These are phyloP conservation scores for Neonectria ditissima DNA, from an alignment of 2,329 filamentous ascomycete species.

Conservation along the genomic window DNA sequence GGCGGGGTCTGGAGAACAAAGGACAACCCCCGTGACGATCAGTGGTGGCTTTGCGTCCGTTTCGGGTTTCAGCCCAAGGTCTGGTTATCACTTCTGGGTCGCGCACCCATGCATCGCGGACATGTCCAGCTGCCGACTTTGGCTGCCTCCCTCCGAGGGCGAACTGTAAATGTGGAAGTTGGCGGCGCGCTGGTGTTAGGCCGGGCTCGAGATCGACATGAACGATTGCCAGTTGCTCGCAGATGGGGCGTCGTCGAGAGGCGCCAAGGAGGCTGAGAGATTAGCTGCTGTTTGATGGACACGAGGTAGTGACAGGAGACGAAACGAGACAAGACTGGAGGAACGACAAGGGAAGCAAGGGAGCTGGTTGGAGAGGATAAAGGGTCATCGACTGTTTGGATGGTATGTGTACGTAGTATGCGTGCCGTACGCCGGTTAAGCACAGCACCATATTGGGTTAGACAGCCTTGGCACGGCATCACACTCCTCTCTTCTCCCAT, in stretches of 20 bases:
- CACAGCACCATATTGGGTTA: background rate
- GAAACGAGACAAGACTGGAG: conserved; percentile 5
- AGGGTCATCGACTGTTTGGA: background rate
- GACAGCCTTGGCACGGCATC: background rate
- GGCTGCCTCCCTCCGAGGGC: conserved; percentile 1
- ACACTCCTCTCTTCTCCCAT: background rate
- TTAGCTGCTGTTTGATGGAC: background rate
- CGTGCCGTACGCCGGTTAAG: background rate
- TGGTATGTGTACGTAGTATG: background rate
- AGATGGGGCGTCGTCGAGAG: background rate
- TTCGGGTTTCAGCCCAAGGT: conserved; percentile 10
- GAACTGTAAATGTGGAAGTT: background rate
- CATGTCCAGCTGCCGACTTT: background rate
- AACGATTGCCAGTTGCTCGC: background rate
- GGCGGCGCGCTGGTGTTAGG: conserved; percentile 10
- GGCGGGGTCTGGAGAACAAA: conserved; percentile 13
- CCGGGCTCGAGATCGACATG: conserved; percentile 13
- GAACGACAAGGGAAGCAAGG: background rate
- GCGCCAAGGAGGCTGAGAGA: background rate
- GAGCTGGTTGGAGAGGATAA: background rate
- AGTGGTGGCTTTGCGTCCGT: conserved; percentile 8
- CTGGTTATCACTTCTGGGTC: conserved; percentile 2
- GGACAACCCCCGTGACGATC: conserved; percentile 19
- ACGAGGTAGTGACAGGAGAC: conserved; percentile 2
- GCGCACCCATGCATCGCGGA: background rate